phyloP scores from a whole-genome alignment of 1,139 yeast species.

The Lodderomyces pseudojiufengensis region DNA sequence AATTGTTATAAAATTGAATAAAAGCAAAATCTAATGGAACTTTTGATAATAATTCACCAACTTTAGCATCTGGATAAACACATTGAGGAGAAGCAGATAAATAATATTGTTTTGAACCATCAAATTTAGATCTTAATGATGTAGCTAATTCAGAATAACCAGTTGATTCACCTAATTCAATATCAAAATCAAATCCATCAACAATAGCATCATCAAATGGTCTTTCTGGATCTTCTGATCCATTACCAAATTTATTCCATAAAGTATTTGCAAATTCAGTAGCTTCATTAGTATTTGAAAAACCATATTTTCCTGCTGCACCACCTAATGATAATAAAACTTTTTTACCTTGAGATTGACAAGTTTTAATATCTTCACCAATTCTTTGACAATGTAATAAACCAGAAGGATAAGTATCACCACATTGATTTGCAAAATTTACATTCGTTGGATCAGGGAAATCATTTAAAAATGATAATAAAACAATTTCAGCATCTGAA shows the following conservation, averaged over 20 bases:
- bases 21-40: slow-evolving; percentile 80
- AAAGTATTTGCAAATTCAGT: slow-evolving; percentile 62
- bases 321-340: slow-evolving; percentile 87
- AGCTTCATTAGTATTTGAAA: slow-evolving; percentile 57
- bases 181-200: slow-evolving; percentile 43
- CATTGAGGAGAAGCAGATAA: slow-evolving; percentile 94
- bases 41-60: slow-evolving; percentile 60
- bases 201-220: slow-evolving; percentile 60
- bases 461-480: slow-evolving; percentile 64
- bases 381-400: slow-evolving; percentile 58
- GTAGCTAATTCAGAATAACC: slow-evolving; percentile 64
- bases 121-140: slow-evolving; percentile 54
- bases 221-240: slow-evolving; percentile 63
- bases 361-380: slow-evolving; percentile 69
- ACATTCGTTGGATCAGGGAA: slow-evolving; percentile 51
- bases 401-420: slow-evolving; percentile 52
- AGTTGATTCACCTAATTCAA: slow-evolving; percentile 43
- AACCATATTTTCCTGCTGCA: slow-evolving; percentile 75
- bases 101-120: slow-evolving; percentile 59
- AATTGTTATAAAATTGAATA: slow-evolving; percentile 90
- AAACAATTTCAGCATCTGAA: slow-evolving; percentile 64
- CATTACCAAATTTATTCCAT: slow-evolving; percentile 86
- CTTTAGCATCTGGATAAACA: slow-evolving; percentile 82
- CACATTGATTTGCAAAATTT: slow-evolving; percentile 71
- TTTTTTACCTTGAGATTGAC: slow-evolving; percentile 76